phyloP scores from a whole-genome alignment of 73 alveolate genomes.

The Tetrahymena borealis region DNA sequence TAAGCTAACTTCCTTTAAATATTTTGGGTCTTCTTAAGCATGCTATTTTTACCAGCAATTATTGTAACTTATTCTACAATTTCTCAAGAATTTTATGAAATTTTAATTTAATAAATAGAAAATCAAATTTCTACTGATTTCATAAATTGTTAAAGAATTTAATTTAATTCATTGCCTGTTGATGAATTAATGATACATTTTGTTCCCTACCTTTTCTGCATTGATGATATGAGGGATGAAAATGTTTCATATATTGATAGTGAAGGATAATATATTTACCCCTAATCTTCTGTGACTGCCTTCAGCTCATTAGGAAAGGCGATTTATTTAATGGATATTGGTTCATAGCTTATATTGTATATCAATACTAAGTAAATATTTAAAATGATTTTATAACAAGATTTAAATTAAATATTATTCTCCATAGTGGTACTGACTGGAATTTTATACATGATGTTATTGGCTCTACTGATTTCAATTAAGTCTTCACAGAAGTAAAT shows the following conservation, averaged over 20 bases:
- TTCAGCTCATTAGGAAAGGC: background rate
- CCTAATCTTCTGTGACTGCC: background rate
- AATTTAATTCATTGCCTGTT: background rate
- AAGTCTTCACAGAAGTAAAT: slow-evolving; percentile 3
- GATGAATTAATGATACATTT: slow-evolving; percentile 21
- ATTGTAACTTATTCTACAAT: background rate
- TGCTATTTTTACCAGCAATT: background rate
- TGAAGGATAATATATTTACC: slow-evolving; percentile 5
- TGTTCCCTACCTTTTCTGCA: slow-evolving; percentile 15
- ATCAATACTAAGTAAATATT: slow-evolving; percentile 7
- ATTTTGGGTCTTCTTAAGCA: slow-evolving; percentile 16
- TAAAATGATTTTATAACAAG: background rate
- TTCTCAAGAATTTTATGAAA: background rate
- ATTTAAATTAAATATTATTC: background rate
- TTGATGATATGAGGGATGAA: background rate
- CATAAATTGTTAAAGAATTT: slow-evolving; percentile 8
- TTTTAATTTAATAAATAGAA: background rate
- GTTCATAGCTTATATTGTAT: background rate
- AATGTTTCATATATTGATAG: slow-evolving; percentile 8
- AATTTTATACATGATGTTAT: background rate
- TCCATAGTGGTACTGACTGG: background rate
- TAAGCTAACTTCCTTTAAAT: background rate
- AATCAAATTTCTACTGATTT: background rate
- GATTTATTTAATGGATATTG: slow-evolving; percentile 17
- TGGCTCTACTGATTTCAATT: background rate